Evolutionary conservation across 1,284 basidiomycete genomes (phyloP).

Genomic region (Ceratobasidium sp.): DNA sequence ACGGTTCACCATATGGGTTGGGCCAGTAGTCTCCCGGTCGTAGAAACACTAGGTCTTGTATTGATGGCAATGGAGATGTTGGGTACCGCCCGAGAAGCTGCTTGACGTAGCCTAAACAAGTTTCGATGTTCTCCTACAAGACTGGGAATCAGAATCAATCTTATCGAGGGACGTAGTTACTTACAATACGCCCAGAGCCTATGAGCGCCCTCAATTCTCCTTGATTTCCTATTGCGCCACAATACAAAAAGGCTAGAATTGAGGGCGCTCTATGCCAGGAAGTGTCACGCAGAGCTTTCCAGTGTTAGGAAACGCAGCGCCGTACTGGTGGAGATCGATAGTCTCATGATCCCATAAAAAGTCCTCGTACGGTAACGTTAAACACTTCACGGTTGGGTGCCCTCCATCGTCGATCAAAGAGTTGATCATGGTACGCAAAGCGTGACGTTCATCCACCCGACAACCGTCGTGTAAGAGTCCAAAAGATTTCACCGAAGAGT

Average conservation of each 20-base stretch:
- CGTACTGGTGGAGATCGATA: not conserved
- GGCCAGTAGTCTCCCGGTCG: constrained; percentile 27
- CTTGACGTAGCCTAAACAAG: not conserved
- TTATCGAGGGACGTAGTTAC: not conserved
- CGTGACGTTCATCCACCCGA: not conserved
- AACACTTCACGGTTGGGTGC: not conserved
- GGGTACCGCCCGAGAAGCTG: not conserved
- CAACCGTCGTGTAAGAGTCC: constrained; percentile 23
- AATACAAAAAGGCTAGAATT: no score
- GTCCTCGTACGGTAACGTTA: constrained; percentile 13
- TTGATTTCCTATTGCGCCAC: no score
- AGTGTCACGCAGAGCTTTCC: not conserved
- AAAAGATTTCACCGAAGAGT: constrained; percentile 7
- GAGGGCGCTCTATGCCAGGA: constrained; percentile 18
- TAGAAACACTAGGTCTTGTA: constrained; percentile 15
- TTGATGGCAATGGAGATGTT: not conserved
- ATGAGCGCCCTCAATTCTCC: no score
- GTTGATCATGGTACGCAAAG: not conserved
- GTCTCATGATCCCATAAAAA: constrained; percentile 29
- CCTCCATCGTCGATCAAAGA: constrained; percentile 2
- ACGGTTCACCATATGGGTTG: constrained; percentile 3
- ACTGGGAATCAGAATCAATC: not conserved
- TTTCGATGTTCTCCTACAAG: constrained; percentile 25
- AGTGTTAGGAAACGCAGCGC: constrained; percentile 13
- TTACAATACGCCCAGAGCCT: not conserved